These are phyloP conservation scores for Moesziomyces sp. DNA, from an alignment of 1,284 basidiomycete genomes.

Conservation along the genomic window DNA sequence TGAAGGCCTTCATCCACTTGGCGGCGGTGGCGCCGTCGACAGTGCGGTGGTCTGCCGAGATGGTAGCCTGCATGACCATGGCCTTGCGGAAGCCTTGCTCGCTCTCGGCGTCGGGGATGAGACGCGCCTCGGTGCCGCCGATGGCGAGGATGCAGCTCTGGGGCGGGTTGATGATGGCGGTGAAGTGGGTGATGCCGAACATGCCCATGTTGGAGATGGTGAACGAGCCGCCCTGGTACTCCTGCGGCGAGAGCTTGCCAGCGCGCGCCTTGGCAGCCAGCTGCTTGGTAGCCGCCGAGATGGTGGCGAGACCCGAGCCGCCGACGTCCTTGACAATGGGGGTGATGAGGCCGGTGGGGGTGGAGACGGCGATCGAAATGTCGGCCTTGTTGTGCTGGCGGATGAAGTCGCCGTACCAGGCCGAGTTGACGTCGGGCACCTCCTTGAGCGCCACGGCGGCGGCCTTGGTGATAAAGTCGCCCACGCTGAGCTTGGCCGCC, in stretches of 20 bases:
- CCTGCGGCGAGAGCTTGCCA: conserved; percentile 91
- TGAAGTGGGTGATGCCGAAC: conserved; percentile 91
- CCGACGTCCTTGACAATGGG: conserved; percentile 96
- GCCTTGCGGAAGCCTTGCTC: conserved; percentile 78
- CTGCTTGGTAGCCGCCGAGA: conserved; percentile 90
- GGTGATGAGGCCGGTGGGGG: conserved; percentile 94
- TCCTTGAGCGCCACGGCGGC: conserved; percentile 88
- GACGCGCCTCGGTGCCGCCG: conserved; percentile 84
- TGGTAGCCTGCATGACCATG: conserved; percentile 93
- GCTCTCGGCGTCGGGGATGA: conserved; percentile 83
- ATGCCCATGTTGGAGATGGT: conserved; percentile 99
- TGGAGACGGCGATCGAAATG: conserved; percentile 96
- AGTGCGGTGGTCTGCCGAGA: conserved; percentile 90
- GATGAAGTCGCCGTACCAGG: conserved; percentile 96
- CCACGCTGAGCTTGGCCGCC: conserved; percentile 91
- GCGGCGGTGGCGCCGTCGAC: conserved; percentile 72
- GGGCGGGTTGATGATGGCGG: conserved; percentile 98
- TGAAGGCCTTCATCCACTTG: conserved; percentile 82
- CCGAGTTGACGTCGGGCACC: conserved; percentile 97
- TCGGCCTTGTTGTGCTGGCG: conserved; percentile 97
- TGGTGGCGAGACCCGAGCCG: conserved; percentile 87
- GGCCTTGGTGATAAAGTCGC: conserved; percentile 98
- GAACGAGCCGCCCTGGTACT: conserved; percentile 98
- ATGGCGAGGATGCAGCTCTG: conserved; percentile 98
- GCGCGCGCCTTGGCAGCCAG: conserved; percentile 95